These are phyloP conservation scores for Yarrowia deformans DNA, from an alignment of 805 yeast genomes.

Conservation along the genomic window DNA sequence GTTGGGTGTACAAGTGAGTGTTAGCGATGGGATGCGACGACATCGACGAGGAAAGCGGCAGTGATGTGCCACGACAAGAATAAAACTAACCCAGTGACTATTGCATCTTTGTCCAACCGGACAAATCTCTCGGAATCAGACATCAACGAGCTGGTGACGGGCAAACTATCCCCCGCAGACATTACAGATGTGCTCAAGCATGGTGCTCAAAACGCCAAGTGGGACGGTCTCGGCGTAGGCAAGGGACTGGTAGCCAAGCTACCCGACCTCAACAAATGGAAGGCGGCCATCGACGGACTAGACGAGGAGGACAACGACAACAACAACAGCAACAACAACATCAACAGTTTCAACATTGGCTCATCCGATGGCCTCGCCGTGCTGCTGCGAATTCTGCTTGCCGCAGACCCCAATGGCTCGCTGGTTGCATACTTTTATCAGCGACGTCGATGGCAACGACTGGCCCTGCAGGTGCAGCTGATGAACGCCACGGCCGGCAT, in stretches of 20 bases:
- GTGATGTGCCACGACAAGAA: background rate
- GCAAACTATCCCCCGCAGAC: slow-evolving; percentile 23
- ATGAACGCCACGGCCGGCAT: slow-evolving; percentile 36
- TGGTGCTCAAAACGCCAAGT: slow-evolving; percentile 9
- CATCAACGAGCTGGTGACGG: slow-evolving; percentile 19
- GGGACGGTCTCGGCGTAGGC: slow-evolving; percentile 33
- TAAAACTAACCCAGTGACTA: slow-evolving; percentile 29
- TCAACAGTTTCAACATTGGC: slow-evolving; percentile 3
- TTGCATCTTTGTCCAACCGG: slow-evolving; percentile 37
- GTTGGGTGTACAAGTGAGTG: slow-evolving; percentile 33
- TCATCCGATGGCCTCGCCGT: slow-evolving; percentile 36
- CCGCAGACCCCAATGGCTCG: slow-evolving; percentile 36
- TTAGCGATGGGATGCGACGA: background rate
- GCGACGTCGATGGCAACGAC: slow-evolving; percentile 37
- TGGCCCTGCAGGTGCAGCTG: slow-evolving; percentile 35
- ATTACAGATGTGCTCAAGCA: slow-evolving; percentile 31
- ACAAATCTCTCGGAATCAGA: slow-evolving; percentile 29
- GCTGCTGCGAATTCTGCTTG: slow-evolving; percentile 36
- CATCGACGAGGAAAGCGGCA: background rate
- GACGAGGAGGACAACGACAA: slow-evolving; percentile 36
- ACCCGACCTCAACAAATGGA: slow-evolving; percentile 29
- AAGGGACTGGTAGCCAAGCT: slow-evolving; percentile 24
- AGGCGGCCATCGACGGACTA: slow-evolving; percentile 33
- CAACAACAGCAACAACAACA: slow-evolving; percentile 14
- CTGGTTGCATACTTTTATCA: slow-evolving; percentile 38